Evolutionary conservation across 1,284 basidiomycete species (phyloP).

Genomic region (Marasmius fiardii): DNA sequence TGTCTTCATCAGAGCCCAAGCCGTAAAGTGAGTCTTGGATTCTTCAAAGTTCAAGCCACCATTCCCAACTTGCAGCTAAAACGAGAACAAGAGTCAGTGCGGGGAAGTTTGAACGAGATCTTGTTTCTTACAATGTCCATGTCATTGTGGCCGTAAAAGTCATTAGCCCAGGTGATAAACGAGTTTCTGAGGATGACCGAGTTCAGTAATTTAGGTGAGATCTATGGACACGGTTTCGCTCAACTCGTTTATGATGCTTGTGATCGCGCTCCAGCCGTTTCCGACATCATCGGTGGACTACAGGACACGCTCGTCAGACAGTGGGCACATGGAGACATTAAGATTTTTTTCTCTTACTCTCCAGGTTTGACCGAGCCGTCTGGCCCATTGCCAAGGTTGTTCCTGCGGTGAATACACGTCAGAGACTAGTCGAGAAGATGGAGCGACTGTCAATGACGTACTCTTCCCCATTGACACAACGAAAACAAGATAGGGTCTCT

Average conservation of each 20-base stretch:
- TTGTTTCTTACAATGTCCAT: slow-evolving; percentile 13
- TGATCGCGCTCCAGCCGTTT: slow-evolving; percentile 33
- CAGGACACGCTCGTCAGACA: slow-evolving; percentile 21
- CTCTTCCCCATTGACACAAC: slow-evolving; percentile 51
- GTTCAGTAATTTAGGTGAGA: not conserved
- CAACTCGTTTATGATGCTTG: slow-evolving; percentile 42
- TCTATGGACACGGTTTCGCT: slow-evolving; percentile 7
- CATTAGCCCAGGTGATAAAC: slow-evolving; percentile 47
- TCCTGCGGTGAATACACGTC: not conserved
- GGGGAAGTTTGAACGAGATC: not conserved
- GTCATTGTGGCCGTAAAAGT: slow-evolving; percentile 46
- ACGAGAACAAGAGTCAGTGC: not conserved
- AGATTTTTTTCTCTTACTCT: slow-evolving; percentile 27
- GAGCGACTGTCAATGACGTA: slow-evolving; percentile 20
- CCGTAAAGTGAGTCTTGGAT: slow-evolving; percentile 59
- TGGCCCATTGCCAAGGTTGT: slow-evolving; percentile 32
- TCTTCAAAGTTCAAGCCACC: slow-evolving; percentile 58
- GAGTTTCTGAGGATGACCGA: slow-evolving; percentile 34
- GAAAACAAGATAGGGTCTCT: slow-evolving; percentile 45
- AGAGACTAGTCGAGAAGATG: not conserved
- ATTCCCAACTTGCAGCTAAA: slow-evolving; percentile 34
- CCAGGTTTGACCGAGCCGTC: slow-evolving; percentile 42
- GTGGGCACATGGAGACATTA: not conserved
- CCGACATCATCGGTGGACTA: slow-evolving; percentile 27
- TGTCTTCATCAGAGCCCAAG: slow-evolving; percentile 64